Percentiles rank a stretch among this genome's conserved stretches.
These are phyloP conservation scores for Claviceps fusiformis DNA, from an alignment of 2,329 filamentous ascomycete genomes.

Conservation along the genomic window DNA sequence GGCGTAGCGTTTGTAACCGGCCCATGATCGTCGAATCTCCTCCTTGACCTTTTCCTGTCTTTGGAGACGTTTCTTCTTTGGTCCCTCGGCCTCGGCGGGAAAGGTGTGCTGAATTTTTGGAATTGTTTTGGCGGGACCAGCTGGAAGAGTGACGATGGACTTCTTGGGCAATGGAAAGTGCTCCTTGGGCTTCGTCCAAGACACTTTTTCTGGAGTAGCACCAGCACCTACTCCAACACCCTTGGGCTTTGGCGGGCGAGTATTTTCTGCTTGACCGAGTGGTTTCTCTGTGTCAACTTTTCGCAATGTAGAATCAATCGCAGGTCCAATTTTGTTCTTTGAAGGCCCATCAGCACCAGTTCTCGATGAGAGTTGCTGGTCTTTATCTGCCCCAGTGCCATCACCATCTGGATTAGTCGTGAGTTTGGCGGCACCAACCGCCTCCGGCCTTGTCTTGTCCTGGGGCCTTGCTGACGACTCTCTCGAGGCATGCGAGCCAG, in stretches of 20 bases:
- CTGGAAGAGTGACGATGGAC: conserved; percentile 63
- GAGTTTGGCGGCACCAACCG: neutral
- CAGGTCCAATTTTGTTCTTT: neutral
- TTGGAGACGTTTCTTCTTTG: conserved; percentile 47
- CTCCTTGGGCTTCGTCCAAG: conserved; percentile 65
- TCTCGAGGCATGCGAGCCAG: neutral
- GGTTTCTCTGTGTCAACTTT: neutral
- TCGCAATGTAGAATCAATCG: too few species aligned
- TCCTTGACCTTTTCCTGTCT: conserved; percentile 55
- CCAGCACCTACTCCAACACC: conserved; percentile 7
- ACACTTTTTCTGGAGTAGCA: conserved; percentile 23
- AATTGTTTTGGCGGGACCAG: conserved; percentile 53
- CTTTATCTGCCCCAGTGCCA: neutral
- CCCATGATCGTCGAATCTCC: conserved; percentile 69
- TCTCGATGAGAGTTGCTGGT: neutral
- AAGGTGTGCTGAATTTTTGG: conserved; percentile 68
- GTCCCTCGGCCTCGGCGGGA: conserved; percentile 45
- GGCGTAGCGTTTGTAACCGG: conserved; percentile 64
- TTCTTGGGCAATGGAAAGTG: conserved; percentile 62
- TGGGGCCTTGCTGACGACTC: conserved; percentile 4
- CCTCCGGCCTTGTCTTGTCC: neutral
- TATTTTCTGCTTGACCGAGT: neutral
- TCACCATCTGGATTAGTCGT: neutral
- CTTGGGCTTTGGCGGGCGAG: conserved; percentile 17
- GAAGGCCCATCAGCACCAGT: neutral